Conservation (phyloP, 2,329 filamentous ascomycete species). For the Hymenoscyphus fructigenus region DNA sequence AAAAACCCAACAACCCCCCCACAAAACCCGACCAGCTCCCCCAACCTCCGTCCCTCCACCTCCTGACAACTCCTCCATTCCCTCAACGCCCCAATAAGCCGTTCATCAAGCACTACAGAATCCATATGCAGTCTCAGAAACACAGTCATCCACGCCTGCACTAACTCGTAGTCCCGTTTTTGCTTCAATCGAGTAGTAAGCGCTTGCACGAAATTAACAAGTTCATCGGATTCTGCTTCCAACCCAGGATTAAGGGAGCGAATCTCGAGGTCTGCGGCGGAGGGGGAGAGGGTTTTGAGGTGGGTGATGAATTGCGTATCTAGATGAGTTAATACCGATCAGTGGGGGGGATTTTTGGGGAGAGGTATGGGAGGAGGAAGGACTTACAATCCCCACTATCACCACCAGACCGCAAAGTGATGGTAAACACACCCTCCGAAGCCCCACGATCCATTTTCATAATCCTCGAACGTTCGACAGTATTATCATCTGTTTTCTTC, state of each 20-base stretch:
- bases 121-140: constrained; percentile 79
- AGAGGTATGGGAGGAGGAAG: not conserved
- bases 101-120: constrained; percentile 45
- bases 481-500: constrained; percentile 36
- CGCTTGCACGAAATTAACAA: constrained; percentile 77
- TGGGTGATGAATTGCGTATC: constrained; percentile 71
- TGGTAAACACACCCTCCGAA: constrained; percentile 58
- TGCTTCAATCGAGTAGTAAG: constrained; percentile 68
- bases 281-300: constrained; percentile 77
- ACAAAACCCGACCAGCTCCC: constrained; percentile 81
- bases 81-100: constrained; percentile 57
- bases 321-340: too few species aligned
- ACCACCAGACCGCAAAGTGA: constrained; percentile 54
- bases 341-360: not conserved
- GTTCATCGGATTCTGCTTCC: constrained; percentile 60
- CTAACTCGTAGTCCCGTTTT: constrained; percentile 84
- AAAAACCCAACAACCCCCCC: constrained; percentile 78
- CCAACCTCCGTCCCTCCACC: constrained; percentile 68
- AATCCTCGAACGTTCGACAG: constrained; percentile 62
- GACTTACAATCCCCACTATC: constrained; percentile 61
- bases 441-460: constrained; percentile 62
- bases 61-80: constrained; percentile 74
- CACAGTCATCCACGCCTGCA: constrained; percentile 96
- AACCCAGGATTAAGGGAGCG: constrained; percentile 64
- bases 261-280: constrained; percentile 86